A percentile compares a stretch with the other conserved stretches of the same genome.
Evolutionary conservation across 495 filamentous ascomycete species (phyloP).

Genomic region (Aspergillus affinis): DNA sequence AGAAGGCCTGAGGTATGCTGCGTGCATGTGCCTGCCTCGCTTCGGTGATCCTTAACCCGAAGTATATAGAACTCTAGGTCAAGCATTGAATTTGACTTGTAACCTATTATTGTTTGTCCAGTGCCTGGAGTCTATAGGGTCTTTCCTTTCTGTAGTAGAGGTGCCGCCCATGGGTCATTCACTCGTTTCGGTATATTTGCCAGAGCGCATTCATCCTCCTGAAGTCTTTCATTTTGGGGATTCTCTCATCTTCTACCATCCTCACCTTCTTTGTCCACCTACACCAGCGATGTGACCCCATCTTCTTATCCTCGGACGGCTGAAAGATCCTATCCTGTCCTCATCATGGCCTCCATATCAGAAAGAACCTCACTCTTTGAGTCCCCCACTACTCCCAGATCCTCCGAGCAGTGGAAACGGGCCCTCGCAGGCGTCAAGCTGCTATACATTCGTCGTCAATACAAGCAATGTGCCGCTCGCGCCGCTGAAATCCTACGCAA

Average conservation of each 20-base stretch:
- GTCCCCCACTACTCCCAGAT: slow-evolving; percentile 16
- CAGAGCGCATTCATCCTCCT: background rate
- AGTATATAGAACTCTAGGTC: background rate
- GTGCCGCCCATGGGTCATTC: too few relatives aligned
- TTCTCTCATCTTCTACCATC: background rate
- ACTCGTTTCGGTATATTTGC: background rate
- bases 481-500: slow-evolving; percentile 31
- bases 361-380: slow-evolving; percentile 21
- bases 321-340: background rate
- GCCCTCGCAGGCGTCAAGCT: slow-evolving; percentile 35
- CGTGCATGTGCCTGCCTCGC: background rate
- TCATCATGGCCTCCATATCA: slow-evolving; percentile 24
- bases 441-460: slow-evolving; percentile 40
- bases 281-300: background rate
- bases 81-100: too few relatives aligned
- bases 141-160: too few relatives aligned
- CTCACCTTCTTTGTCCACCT: background rate
- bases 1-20: background rate
- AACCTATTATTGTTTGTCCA: too few relatives aligned
- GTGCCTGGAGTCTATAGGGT: too few relatives aligned
- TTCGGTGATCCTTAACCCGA: background rate
- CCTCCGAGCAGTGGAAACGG: slow-evolving; percentile 33
- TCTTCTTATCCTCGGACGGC: background rate
- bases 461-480: slow-evolving; percentile 45
- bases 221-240: background rate